phyloP scores from a whole-genome alignment of 2,329 filamentous ascomycete genomes.

The Polychaeton citri region DNA sequence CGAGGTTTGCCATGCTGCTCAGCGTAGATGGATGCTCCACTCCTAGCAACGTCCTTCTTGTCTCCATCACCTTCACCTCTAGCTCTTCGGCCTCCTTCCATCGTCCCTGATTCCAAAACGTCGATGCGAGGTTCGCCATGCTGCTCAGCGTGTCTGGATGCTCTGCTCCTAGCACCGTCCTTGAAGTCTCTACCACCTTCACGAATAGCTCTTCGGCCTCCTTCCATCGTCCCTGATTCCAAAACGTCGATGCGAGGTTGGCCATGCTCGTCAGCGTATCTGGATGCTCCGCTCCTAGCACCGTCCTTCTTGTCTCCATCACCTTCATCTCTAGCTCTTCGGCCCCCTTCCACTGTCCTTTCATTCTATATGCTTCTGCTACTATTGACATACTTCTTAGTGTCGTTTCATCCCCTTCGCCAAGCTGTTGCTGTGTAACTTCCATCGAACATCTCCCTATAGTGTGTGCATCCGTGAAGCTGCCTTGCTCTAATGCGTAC shows the following conservation, averaged over 20 bases:
- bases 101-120: too few relatives aligned
- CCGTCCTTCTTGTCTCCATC: conserved; percentile 2
- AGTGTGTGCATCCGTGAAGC: not conserved
- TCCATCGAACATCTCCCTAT: not conserved
- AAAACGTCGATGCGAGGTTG: conserved; percentile 3
- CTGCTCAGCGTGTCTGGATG: conserved; percentile 4
- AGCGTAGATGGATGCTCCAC: too few relatives aligned
- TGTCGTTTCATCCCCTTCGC: not conserved
- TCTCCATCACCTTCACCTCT: too few relatives aligned
- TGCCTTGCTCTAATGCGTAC: not conserved
- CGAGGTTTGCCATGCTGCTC: too few relatives aligned
- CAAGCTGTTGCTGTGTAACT: not conserved
- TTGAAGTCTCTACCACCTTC: conserved; percentile 3
- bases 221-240: conserved; percentile 2
- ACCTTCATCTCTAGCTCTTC: conserved; percentile 4
- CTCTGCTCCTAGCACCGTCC: conserved; percentile 2
- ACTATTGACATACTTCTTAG: not conserved
- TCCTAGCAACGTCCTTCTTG: too few relatives aligned
- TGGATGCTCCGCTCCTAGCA: conserved; percentile 5
- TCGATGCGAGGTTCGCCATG: too few relatives aligned
- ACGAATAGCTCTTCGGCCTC: conserved; percentile 6
- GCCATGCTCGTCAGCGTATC: conserved; percentile 4
- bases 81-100: too few relatives aligned
- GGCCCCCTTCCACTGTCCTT: conserved; percentile 4
- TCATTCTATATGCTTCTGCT: not conserved